phyloP scores from a whole-genome alignment of 2,329 filamentous ascomycete genomes.

The Didymella pinodella region DNA sequence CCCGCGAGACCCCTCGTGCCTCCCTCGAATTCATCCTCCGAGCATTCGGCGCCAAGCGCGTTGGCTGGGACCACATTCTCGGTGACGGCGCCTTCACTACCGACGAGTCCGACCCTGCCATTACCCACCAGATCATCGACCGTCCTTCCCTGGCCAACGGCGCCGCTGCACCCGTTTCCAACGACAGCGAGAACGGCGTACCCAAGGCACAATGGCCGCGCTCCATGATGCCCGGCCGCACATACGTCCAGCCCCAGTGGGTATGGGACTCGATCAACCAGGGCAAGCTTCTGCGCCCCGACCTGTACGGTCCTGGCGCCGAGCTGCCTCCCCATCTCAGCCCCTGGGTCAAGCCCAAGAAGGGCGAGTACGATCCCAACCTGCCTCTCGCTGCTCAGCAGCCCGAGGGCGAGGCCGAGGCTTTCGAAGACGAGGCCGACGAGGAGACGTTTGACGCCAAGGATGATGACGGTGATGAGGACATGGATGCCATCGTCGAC shows the following conservation, averaged over 20 bases:
- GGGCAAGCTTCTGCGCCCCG: slow-evolving; percentile 83
- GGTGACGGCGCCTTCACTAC: slow-evolving; percentile 93
- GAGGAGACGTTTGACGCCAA: slow-evolving; percentile 53
- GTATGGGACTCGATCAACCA: slow-evolving; percentile 97
- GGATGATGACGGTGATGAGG: slow-evolving; percentile 49
- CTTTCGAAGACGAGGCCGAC: slow-evolving; percentile 65
- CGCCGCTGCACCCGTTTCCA: slow-evolving; percentile 51
- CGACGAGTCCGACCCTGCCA: slow-evolving; percentile 83
- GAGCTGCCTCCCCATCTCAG: slow-evolving; percentile 92
- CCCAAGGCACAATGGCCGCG: slow-evolving; percentile 62
- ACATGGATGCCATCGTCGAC: slow-evolving; percentile 44
- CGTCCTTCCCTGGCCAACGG: slow-evolving; percentile 71
- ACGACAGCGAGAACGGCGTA: slow-evolving; percentile 64
- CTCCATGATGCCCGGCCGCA: slow-evolving; percentile 85
- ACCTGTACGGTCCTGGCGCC: slow-evolving; percentile 88
- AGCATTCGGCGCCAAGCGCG: slow-evolving; percentile 92
- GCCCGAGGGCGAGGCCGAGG: slow-evolving; percentile 82
- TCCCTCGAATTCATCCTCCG: slow-evolving; percentile 92
- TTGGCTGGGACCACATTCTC: slow-evolving; percentile 91
- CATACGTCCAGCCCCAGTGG: slow-evolving; percentile 97
- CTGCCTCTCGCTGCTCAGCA: slow-evolving; percentile 86
- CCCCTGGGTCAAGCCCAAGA: slow-evolving; percentile 88
- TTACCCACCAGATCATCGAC: slow-evolving; percentile 97
- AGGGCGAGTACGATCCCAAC: slow-evolving; percentile 91
- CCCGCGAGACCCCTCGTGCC: slow-evolving; percentile 89